These are phyloP conservation scores for Silene noctiflora DNA, from an alignment of 179 eudicot genomes.

Conservation along the genomic window DNA sequence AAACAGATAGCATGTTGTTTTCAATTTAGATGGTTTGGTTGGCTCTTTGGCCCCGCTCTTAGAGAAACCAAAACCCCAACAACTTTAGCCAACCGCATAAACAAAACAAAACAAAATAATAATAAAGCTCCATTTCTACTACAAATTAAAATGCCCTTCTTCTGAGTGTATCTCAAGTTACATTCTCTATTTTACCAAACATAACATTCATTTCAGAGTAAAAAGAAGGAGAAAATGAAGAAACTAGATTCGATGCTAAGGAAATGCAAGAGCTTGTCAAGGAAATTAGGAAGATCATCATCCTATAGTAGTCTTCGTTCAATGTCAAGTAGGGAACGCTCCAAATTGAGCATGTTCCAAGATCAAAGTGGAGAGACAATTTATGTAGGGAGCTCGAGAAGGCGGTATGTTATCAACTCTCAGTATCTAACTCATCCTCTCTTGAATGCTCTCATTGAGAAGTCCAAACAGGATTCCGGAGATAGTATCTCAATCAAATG, in stretches of 20 bases:
- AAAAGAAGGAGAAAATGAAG: slow-evolving; percentile 35
- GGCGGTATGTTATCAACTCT: slow-evolving; percentile 51
- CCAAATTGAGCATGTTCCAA: slow-evolving; percentile 10
- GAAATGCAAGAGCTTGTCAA: slow-evolving; percentile 69
- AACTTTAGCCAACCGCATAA: slow-evolving; percentile 5
- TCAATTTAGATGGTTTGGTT: slow-evolving; percentile 19
- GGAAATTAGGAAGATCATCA: slow-evolving; percentile 50
- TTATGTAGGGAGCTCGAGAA: slow-evolving; percentile 62
- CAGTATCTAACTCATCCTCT: slow-evolving; percentile 61
- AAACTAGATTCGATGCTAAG: slow-evolving; percentile 49
- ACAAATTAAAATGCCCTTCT: slow-evolving; percentile 19
- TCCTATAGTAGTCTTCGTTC: slow-evolving; percentile 50
- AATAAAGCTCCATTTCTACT: background rate
- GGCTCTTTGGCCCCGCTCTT: slow-evolving; percentile 14
- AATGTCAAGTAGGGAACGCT: slow-evolving; percentile 45
- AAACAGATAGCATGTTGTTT: slow-evolving; percentile 10
- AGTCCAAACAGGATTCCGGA: slow-evolving; percentile 33
- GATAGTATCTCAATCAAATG: slow-evolving; percentile 40
- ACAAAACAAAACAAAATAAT: background rate
- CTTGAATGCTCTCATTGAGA: slow-evolving; percentile 54
- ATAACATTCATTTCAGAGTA: background rate
- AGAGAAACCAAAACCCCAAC: slow-evolving; percentile 16
- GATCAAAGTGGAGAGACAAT: slow-evolving; percentile 35
- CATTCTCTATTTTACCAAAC: background rate
- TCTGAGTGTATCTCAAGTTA: slow-evolving; percentile 27